Conservation (phyloP, 495 filamentous ascomycete genomes). For the Penicillium macrosclerotiorum region DNA sequence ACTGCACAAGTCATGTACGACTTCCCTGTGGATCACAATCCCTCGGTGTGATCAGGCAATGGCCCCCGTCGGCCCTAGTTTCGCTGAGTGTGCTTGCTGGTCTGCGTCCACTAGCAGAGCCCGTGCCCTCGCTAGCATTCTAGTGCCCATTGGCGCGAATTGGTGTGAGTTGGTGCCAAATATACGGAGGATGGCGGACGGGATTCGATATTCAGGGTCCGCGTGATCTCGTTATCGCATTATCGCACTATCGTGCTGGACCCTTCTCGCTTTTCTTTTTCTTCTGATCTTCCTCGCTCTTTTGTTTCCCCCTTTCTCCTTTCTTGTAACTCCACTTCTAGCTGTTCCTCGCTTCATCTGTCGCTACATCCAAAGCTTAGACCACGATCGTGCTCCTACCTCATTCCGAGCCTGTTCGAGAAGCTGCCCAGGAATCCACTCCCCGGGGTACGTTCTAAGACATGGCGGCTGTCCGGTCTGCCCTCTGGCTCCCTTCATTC, state of each 20-base stretch:
- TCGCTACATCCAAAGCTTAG: constrained; percentile 3
- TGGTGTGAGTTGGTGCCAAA: too few relatives aligned
- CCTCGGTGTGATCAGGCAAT: too few relatives aligned
- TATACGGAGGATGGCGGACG: too few relatives aligned
- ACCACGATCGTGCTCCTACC: too few relatives aligned
- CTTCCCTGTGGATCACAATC: too few relatives aligned
- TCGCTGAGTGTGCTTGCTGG: too few relatives aligned
- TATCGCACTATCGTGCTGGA: not conserved
- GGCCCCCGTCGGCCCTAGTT: too few relatives aligned
- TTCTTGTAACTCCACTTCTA: constrained; percentile 9
- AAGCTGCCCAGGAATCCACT: constrained; percentile 4
- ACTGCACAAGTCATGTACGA: too few relatives aligned
- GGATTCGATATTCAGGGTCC: not conserved
- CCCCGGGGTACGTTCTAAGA: constrained; percentile 11
- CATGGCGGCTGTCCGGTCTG: not conserved
- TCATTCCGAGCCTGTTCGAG: constrained; percentile 6
- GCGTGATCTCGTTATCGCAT: constrained; percentile 9
- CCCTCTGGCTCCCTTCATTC: constrained; percentile 18
- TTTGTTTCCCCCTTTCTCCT: constrained; percentile 7
- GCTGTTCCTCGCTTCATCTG: constrained; percentile 5
- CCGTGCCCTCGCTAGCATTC: too few relatives aligned
- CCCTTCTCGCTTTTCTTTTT: constrained; percentile 7
- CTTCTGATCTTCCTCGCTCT: constrained; percentile 5
- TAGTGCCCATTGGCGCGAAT: too few relatives aligned
- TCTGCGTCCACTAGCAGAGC: too few relatives aligned